A percentile compares a stretch with the other conserved stretches of the same genome.
Evolutionary conservation across 768 basidiomycete species (phyloP).

Genomic region (Suillus placidus): DNA sequence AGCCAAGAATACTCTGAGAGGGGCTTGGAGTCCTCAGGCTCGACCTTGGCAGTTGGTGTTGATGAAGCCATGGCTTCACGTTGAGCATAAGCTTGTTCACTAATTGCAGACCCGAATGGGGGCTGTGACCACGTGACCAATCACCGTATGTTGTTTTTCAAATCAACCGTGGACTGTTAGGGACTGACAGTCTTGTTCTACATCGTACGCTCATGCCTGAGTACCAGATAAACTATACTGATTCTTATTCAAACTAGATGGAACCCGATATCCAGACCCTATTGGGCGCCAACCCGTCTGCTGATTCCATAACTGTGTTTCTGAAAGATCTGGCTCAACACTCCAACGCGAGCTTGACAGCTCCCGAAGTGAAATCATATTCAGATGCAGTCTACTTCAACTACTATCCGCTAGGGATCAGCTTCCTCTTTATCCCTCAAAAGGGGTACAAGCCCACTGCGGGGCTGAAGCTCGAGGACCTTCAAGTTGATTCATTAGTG

Average conservation of each 20-base stretch:
- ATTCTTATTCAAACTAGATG: slow-evolving; percentile 15
- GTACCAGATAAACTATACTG: not conserved
- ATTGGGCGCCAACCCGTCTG: slow-evolving; percentile 55
- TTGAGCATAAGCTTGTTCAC: not conserved
- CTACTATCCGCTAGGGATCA: slow-evolving; percentile 78
- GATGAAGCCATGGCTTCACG: slow-evolving; percentile 10
- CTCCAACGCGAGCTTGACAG: slow-evolving; percentile 17
- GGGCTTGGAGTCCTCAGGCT: slow-evolving; percentile 7
- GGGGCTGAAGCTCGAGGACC: slow-evolving; percentile 46
- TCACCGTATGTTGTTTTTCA: not conserved
- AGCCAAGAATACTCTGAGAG: not conserved
- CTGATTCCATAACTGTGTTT: slow-evolving; percentile 45
- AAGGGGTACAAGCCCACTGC: slow-evolving; percentile 62
- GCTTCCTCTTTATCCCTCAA: slow-evolving; percentile 72
- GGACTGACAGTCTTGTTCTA: not conserved
- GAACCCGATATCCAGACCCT: slow-evolving; percentile 36
- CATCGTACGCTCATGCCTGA: not conserved
- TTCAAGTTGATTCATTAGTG: slow-evolving; percentile 52
- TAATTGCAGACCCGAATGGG: not conserved
- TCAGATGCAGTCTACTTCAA: slow-evolving; percentile 87
- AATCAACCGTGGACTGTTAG: not conserved
- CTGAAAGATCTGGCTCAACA: slow-evolving; percentile 36
- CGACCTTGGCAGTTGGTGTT: slow-evolving; percentile 9
- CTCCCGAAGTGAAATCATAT: slow-evolving; percentile 76
- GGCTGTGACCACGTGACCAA: not conserved